Evolutionary conservation across 2,329 filamentous ascomycete genomes (phyloP).

Genomic region (Trichoderma gracile): DNA sequence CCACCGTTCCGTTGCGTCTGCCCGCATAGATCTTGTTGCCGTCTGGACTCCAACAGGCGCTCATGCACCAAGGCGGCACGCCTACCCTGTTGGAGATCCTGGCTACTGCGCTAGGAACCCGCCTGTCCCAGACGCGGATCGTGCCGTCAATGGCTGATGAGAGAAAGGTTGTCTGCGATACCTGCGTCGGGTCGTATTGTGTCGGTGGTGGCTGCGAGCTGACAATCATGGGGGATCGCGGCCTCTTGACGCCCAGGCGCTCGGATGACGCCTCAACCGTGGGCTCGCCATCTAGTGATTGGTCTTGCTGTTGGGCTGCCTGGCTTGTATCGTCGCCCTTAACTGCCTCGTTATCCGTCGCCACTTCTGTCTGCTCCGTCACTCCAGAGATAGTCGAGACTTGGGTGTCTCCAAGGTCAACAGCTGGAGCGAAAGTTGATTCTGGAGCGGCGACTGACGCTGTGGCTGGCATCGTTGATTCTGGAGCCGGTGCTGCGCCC

Average conservation of each 20-base stretch:
- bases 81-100: slow-evolving; percentile 71
- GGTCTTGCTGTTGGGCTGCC: neutral
- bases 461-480: neutral
- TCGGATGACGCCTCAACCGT: neutral
- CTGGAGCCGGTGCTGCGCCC: neutral
- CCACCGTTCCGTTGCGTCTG: slow-evolving; percentile 85
- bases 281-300: slow-evolving; percentile 1
- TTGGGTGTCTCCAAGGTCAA: neutral
- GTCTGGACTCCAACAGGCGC: slow-evolving; percentile 92
- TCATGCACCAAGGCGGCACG: slow-evolving; percentile 96
- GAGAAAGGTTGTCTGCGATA: slow-evolving; percentile 78
- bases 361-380: slow-evolving; percentile 16
- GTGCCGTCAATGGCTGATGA: slow-evolving; percentile 85
- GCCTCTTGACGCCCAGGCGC: slow-evolving; percentile 27
- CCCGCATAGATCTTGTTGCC: slow-evolving; percentile 95
- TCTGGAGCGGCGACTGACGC: neutral
- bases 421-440: neutral
- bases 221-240: slow-evolving; percentile 35
- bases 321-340: slow-evolving; percentile 1
- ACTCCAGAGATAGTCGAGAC: slow-evolving; percentile 4
- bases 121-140: slow-evolving; percentile 89
- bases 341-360: neutral
- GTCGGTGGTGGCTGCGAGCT: slow-evolving; percentile 40
- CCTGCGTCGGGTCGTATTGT: slow-evolving; percentile 57
- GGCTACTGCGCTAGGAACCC: slow-evolving; percentile 74